These are phyloP conservation scores for Cardamine resedifolia DNA, from an alignment of 345 rosid genomes.

Conservation along the genomic window DNA sequence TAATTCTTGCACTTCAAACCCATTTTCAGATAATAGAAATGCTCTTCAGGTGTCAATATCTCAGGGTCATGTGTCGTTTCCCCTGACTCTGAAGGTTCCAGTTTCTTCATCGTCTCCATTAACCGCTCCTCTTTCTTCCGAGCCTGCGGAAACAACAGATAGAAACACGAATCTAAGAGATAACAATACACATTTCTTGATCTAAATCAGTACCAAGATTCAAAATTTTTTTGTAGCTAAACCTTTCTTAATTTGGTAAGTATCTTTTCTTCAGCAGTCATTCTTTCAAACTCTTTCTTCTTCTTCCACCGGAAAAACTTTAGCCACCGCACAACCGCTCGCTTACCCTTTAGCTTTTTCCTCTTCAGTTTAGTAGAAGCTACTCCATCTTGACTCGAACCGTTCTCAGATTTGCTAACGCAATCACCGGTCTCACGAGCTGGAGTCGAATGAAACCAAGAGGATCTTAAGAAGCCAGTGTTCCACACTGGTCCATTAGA, in stretches of 20 bases:
- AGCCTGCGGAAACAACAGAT: conserved; percentile 51
- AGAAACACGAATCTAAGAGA: not conserved
- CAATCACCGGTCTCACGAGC: conserved; percentile 28
- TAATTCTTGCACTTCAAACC: conserved; percentile 89
- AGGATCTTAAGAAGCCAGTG: conserved; percentile 27
- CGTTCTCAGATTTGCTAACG: conserved; percentile 26
- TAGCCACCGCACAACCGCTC: conserved; percentile 89
- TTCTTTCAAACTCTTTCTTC: conserved; percentile 82
- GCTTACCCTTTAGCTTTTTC: conserved; percentile 78
- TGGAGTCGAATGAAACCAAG: conserved; percentile 50
- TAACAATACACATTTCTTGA: not conserved
- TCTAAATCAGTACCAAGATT: not conserved
- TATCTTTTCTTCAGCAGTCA: conserved; percentile 84
- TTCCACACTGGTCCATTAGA: conserved; percentile 2
- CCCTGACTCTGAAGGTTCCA: conserved; percentile 70
- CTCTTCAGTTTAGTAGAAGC: conserved; percentile 52
- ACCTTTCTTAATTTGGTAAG: conserved; percentile 79
- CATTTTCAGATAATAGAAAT: conserved; percentile 84
- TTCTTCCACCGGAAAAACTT: conserved; percentile 93
- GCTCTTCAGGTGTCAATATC: conserved; percentile 94
- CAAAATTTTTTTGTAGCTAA: not conserved
- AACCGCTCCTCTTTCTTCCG: conserved; percentile 74
- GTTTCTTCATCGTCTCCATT: conserved; percentile 66
- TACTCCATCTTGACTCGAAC: conserved; percentile 30
- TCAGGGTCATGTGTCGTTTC: conserved; percentile 88